Evolutionary conservation across 768 basidiomycete species (phyloP), one percentile per base, ranked within the genome.

Genomic region (Mycena latifolia): DNA sequence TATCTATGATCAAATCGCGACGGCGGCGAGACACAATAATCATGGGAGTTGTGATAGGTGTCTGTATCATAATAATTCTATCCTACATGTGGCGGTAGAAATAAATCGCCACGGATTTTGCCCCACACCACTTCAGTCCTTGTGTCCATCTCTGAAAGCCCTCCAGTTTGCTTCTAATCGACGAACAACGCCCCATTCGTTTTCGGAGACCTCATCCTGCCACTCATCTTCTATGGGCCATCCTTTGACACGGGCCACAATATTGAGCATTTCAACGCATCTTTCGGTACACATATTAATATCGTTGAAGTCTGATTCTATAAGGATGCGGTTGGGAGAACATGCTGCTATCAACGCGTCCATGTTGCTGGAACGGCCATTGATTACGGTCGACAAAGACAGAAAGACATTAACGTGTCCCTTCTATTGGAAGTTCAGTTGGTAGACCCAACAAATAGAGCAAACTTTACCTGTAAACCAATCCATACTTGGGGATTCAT

Each of bases 1-100:
- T 99, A 37, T 85, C 86, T 2, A 96, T 99, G 94, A 98, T 99
- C 77, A 93, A 93, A 76, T 90, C 94, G 17, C 87, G 97, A 48
- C 86, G 97, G 71, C 84, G 96, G 65, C 82, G 96, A 73, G 98
- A 99, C 77, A 88, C 94, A 3, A 85, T 98, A 67, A 94, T 98
- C 70, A 77, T 99, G 76, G 96, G 95, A 11, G 80, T 89, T 61
- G 82, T 98, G n/a, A 91, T 96, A 72, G 96, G 93, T n/a, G 75
- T 93, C 27, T 95, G 95, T 77, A 82, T 89, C 45, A 81, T 99
- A 43, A 72, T 85, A 41, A 74, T 86, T 24, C 64, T 88, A 47
- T 81, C 81, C 20, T 86, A 85, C 71, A 65, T 86, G 57, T 86
- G 85, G 83, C 78, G 78, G 69, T 82, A 74, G 60, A 25, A 48